phyloP scores from a whole-genome alignment of 768 basidiomycete genomes.

The Lentinus brumalis region DNA sequence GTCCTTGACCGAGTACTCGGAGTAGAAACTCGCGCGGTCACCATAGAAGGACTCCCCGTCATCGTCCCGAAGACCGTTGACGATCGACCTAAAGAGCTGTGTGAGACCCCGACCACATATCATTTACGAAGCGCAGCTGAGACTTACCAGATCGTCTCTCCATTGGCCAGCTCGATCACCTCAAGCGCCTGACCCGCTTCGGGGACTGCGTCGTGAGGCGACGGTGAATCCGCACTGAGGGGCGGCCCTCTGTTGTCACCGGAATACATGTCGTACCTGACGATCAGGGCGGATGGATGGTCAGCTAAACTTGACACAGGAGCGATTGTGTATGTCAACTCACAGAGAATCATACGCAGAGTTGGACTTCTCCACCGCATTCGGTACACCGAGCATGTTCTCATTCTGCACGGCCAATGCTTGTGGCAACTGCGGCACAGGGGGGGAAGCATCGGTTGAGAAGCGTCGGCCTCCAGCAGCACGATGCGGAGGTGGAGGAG shows the following conservation, averaged over 20 bases:
- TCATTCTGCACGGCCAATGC: slow-evolving; percentile 47
- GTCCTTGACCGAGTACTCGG: slow-evolving; percentile 63
- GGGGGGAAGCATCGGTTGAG: slow-evolving; percentile 66
- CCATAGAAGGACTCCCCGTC: slow-evolving; percentile 71
- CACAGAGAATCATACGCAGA: slow-evolving; percentile 81
- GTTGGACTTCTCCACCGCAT: slow-evolving; percentile 61
- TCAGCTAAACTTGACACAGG: slow-evolving; percentile 1
- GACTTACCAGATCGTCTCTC: slow-evolving; percentile 81
- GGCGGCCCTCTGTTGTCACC: slow-evolving; percentile 47
- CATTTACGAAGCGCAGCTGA: neutral
- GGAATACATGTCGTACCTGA: slow-evolving; percentile 79
- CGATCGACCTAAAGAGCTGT: slow-evolving; percentile 62
- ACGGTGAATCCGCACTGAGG: slow-evolving; percentile 31
- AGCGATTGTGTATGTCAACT: slow-evolving; percentile 35
- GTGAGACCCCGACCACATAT: slow-evolving; percentile 9
- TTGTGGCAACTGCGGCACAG: slow-evolving; percentile 64
- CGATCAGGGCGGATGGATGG: slow-evolving; percentile 11
- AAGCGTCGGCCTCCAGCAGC: slow-evolving; percentile 53
- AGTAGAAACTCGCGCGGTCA: slow-evolving; percentile 69
- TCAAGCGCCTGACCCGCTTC: slow-evolving; percentile 65
- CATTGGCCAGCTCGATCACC: slow-evolving; percentile 83
- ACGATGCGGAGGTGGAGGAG: slow-evolving; percentile 78
- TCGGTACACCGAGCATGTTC: slow-evolving; percentile 38
- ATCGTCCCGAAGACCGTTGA: slow-evolving; percentile 80
- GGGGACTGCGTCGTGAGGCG: slow-evolving; percentile 28